Evolutionary conservation across 306 rosid species (phyloP).

Genomic region (Castanospermum australe): DNA sequence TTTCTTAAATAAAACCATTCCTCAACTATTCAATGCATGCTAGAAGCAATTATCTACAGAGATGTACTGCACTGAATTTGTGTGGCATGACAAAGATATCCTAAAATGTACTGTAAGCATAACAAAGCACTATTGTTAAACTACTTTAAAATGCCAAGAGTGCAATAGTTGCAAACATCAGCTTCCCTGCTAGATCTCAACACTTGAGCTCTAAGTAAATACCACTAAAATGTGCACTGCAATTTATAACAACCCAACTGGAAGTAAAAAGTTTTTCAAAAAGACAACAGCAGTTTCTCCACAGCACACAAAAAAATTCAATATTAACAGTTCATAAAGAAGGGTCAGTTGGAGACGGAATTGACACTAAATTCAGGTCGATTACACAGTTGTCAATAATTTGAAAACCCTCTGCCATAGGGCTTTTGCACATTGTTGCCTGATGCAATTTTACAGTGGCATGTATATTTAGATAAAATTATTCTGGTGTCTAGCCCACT

Average conservation of each 20-base stretch:
- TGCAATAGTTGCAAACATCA: background rate
- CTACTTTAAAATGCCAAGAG: background rate
- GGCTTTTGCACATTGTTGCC: background rate
- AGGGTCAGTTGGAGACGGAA: background rate
- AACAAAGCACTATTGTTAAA: background rate
- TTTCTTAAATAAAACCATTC: background rate
- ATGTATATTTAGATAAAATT: background rate
- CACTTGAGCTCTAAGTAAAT: too few relatives aligned
- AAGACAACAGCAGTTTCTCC: background rate
- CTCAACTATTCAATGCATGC: background rate
- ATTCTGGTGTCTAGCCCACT: background rate
- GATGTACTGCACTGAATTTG: background rate
- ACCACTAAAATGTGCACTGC: background rate
- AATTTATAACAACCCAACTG: background rate
- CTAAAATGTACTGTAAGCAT: background rate
- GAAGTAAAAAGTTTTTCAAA: background rate
- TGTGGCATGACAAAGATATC: background rate
- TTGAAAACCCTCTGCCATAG: slow-evolving; percentile 13
- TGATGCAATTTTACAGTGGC: background rate
- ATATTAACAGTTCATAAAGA: background rate
- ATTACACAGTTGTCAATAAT: background rate
- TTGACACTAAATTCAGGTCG: background rate
- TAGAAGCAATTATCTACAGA: background rate
- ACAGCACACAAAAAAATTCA: background rate
- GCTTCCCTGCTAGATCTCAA: background rate